A percentile compares a stretch with the other conserved stretches of the same genome.
Conservation (phyloP, 23 red algal species). For the Gracilaria caudata region DNA sequence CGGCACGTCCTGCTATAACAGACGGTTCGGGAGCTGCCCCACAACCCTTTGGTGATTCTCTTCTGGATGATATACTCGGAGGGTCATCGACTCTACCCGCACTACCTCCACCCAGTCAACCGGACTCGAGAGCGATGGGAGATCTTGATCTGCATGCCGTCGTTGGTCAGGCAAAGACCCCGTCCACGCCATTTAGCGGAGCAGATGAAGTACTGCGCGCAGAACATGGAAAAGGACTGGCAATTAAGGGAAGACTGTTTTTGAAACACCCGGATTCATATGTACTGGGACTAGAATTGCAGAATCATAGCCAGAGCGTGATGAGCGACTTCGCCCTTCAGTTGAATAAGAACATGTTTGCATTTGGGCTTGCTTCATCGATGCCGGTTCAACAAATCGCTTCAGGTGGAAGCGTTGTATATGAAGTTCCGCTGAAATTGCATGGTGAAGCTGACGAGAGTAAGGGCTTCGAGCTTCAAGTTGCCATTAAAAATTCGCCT, state of each 20-base stretch:
- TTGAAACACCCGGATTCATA: not conserved
- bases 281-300: conserved; percentile 47
- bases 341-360: conserved; percentile 86
- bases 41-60: conserved; percentile 26
- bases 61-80: conserved; percentile 53
- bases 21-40: not conserved
- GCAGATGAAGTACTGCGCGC: conserved; percentile 28
- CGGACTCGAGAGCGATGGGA: not conserved
- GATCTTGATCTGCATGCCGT: not conserved
- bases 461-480: conserved; percentile 45
- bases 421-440: conserved; percentile 13
- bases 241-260: conserved; percentile 47
- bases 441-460: conserved; percentile 18
- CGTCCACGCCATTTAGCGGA: not conserved
- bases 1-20: conserved; percentile 13
- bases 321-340: conserved; percentile 79
- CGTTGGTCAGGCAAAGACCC: not conserved
- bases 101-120: not conserved
- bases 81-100: not conserved
- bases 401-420: not conserved
- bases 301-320: conserved; percentile 25
- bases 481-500: conserved; percentile 54
- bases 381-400: not conserved
- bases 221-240: conserved; percentile 66
- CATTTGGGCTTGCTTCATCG: conserved; percentile 60